Conservation (phyloP, 1,139 yeast genomes). For the Suhomyces coccinellae region DNA sequence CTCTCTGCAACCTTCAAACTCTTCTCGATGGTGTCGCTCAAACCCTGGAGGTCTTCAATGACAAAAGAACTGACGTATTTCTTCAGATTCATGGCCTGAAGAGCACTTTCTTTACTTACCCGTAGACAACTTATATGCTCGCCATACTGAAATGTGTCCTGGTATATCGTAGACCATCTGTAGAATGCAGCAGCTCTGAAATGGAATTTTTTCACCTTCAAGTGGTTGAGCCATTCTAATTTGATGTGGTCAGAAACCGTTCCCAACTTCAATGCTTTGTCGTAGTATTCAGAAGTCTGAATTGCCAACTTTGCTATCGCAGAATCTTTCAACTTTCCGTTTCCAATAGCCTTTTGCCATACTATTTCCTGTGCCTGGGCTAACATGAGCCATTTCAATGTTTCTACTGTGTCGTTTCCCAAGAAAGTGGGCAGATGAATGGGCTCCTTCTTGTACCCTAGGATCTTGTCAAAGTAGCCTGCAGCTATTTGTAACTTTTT, state of each 20-base stretch:
- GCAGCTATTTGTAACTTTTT: conserved; percentile 69
- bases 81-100: conserved; percentile 39
- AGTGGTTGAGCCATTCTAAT: conserved; percentile 65
- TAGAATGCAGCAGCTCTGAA: conserved; percentile 71
- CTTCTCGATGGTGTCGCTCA: conserved; percentile 44
- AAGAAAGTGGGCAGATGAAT: conserved; percentile 24
- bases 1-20: conserved; percentile 60
- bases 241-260: conserved; percentile 52
- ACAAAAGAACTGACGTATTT: conserved; percentile 46
- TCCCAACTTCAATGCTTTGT: conserved; percentile 45
- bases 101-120: conserved; percentile 33
- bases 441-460: conserved; percentile 10
- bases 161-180: conserved; percentile 54
- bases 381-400: conserved; percentile 49
- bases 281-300: conserved; percentile 62
- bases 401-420: conserved; percentile 27
- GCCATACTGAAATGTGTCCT: conserved; percentile 59
- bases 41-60: conserved; percentile 50
- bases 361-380: conserved; percentile 89
- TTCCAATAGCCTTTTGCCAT: conserved; percentile 69
- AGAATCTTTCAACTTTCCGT: conserved; percentile 57
- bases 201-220: conserved; percentile 58
- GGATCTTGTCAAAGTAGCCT: conserved; percentile 56
- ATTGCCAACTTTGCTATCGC: conserved; percentile 63
- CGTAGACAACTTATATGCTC: conserved; percentile 63